Conservation (phyloP, 345 rosid species). For the Mallotus nudiflorus region DNA sequence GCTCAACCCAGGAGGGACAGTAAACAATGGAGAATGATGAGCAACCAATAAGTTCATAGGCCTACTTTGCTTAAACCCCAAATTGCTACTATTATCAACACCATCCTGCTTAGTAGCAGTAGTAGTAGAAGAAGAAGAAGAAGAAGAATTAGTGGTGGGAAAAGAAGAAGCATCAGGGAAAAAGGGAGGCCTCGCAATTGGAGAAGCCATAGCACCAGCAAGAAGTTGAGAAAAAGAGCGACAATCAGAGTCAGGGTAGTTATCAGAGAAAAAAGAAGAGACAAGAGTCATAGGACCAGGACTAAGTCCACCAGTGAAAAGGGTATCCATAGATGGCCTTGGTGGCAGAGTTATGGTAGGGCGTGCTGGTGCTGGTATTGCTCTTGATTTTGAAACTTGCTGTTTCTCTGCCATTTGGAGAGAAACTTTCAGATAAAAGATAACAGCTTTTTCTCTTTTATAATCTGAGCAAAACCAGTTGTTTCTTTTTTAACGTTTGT, state of each 20-base stretch:
- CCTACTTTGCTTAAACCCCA: conserved; percentile 54
- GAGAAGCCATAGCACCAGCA: conserved; percentile 87
- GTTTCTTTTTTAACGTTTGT: not conserved
- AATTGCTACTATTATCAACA: conserved; percentile 29
- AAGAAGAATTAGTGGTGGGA: not conserved
- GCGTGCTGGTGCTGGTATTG: conserved; percentile 39
- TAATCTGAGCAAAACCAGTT: not conserved
- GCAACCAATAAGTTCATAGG: conserved; percentile 50
- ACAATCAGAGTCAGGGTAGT: conserved; percentile 48
- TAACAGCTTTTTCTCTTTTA: not conserved
- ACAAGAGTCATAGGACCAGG: conserved; percentile 95
- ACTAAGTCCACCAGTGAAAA: conserved; percentile 58
- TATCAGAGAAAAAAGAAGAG: conserved; percentile 74
- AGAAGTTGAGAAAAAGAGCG: conserved; percentile 88
- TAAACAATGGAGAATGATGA: conserved; percentile 55
- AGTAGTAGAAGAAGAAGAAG: no score
- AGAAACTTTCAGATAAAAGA: not conserved
- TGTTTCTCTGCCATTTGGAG: conserved; percentile 54
- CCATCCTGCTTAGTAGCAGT: conserved; percentile 32
- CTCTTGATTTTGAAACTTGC: conserved; percentile 21
- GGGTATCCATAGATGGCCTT: conserved; percentile 49
- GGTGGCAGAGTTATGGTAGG: conserved; percentile 80
- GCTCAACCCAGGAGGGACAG: conserved; percentile 86
- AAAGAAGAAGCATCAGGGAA: conserved; percentile 14
- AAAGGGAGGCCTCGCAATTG: conserved; percentile 36